These are phyloP conservation scores for Leptographium galeiforme DNA, from an alignment of 2,329 filamentous ascomycete genomes.

Conservation along the genomic window DNA sequence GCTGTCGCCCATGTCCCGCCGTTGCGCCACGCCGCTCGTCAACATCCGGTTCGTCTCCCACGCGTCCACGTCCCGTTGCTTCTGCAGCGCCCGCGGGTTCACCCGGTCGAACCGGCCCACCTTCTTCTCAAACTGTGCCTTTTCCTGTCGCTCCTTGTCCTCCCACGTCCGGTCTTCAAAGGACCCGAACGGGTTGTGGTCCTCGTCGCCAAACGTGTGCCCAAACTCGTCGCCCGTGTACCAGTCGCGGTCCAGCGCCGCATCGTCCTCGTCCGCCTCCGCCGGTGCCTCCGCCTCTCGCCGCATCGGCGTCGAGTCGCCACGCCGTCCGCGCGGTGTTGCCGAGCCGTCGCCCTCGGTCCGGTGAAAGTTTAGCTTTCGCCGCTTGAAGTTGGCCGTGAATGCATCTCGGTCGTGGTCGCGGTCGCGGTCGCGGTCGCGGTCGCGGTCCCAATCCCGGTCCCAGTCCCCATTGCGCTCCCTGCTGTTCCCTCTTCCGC, in stretches of 20 bases:
- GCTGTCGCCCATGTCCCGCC: slow-evolving; percentile 66
- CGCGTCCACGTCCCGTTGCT: slow-evolving; percentile 87
- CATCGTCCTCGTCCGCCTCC: slow-evolving; percentile 53
- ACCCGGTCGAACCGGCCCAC: slow-evolving; percentile 50
- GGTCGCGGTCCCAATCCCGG: slow-evolving; percentile 3
- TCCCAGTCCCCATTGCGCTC: slow-evolving; percentile 7
- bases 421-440: slow-evolving; percentile 5
- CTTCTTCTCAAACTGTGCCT: slow-evolving; percentile 67
- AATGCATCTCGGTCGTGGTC: slow-evolving; percentile 2
- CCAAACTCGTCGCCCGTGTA: slow-evolving; percentile 75
- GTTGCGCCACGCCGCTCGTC: slow-evolving; percentile 86
- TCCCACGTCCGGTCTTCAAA: slow-evolving; percentile 64
- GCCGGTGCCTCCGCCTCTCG: slow-evolving; percentile 45
- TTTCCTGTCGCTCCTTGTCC: slow-evolving; percentile 54
- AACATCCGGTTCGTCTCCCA: slow-evolving; percentile 99
- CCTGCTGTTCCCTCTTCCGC: neutral
- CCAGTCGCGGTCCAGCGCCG: slow-evolving; percentile 80
- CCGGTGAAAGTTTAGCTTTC: slow-evolving; percentile 51
- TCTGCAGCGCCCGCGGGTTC: slow-evolving; percentile 65
- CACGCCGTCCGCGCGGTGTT: slow-evolving; percentile 9
- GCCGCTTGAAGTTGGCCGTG: slow-evolving; percentile 36
- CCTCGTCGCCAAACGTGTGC: slow-evolving; percentile 77
- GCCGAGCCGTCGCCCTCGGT: slow-evolving; percentile 37
- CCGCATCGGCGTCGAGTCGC: slow-evolving; percentile 30
- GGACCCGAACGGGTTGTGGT: slow-evolving; percentile 81